Evolutionary conservation across 2,329 filamentous ascomycete species (phyloP), one percentile per base, ranked within the genome.

Genomic region (Fusarium transvaalense): DNA sequence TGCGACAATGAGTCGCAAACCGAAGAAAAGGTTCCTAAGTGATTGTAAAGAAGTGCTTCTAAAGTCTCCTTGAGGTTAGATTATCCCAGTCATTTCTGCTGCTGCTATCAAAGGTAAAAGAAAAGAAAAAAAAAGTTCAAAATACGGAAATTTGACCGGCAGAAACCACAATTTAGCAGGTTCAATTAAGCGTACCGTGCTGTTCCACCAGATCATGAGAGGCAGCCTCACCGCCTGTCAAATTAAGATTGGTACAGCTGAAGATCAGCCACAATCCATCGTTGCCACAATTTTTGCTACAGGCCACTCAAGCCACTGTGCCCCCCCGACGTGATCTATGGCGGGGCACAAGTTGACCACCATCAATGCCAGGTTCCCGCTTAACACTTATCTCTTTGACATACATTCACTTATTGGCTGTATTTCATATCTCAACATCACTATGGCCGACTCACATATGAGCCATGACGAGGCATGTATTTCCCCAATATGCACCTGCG

Each of bases 391-490:
- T 35, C 48, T 59, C 55, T 66, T 66, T 34, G 56, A 55, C 56
- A 35, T 43, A 61, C 56, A 53, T 57, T 42, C 12, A 43, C 37
- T 50, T 34, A 42, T 55, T 57, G 35, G 34, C 39, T 38, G 47
- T 31, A 37, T 19, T 50, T 41, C 25, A 29, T 42, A 48, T 52
- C 19, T 54, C 56, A 29, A n/a, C 25, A 66, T 39, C 27, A 58
- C 23, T 46, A 75, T 75, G 74, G 71, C 63, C 32, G 59, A 55
- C 9, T 39, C 58, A 42, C 72, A 73, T 19, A 63, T 75, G 57
- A 73, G 69, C 59, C 74, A 75, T 42, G 74, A 75, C 39, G 74
- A 75, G 63, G 74, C 75, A 43, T 62, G 64, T 62, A 10, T 17
- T 23, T 5, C n/a, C 5, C 31, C 14, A 15, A 17, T 31, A 6